A percentile compares a stretch with the other conserved stretches of the same genome.
Conservation (phyloP, 2,329 filamentous ascomycete species). For the Pestalotiopsis sp. region DNA sequence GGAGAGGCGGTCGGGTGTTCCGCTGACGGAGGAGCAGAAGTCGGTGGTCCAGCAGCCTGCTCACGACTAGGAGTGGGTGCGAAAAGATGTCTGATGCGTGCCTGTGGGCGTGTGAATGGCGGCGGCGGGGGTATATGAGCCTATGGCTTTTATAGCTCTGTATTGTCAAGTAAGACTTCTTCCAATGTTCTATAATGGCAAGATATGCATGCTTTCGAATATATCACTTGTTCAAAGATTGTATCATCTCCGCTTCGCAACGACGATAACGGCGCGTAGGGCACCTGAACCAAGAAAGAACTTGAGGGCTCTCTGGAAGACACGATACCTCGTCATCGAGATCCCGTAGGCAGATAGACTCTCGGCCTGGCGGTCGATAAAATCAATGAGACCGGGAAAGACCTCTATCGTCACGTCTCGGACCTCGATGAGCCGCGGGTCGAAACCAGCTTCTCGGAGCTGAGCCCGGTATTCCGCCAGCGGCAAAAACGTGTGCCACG, state of each 20-base stretch:
- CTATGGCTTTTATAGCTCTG: too few relatives aligned
- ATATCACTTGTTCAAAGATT: too few relatives aligned
- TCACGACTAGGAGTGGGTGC: neutral
- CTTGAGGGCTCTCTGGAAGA: neutral
- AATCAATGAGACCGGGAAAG: conserved; percentile 48
- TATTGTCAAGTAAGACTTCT: too few relatives aligned
- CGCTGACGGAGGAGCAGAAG: neutral
- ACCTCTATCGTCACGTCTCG: conserved; percentile 53
- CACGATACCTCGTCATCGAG: neutral
- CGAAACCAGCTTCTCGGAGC: conserved; percentile 49
- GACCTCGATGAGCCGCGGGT: conserved; percentile 38
- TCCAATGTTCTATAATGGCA: too few relatives aligned
- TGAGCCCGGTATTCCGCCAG: conserved; percentile 43
- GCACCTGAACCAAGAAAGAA: neutral
- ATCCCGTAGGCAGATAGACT: neutral
- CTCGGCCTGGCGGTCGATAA: conserved; percentile 29
- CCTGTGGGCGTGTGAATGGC: too few relatives aligned
- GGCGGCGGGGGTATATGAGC: too few relatives aligned
- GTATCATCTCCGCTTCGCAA: neutral
- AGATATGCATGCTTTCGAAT: too few relatives aligned
- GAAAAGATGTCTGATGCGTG: neutral
- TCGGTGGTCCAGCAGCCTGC: neutral
- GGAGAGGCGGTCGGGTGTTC: neutral
- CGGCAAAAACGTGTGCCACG: conserved; percentile 48
- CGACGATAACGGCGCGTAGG: neutral